Evolutionary conservation across 495 filamentous ascomycete species (phyloP), one percentile per base, ranked within the genome.

Genomic region (Margaritispora aquatica): DNA sequence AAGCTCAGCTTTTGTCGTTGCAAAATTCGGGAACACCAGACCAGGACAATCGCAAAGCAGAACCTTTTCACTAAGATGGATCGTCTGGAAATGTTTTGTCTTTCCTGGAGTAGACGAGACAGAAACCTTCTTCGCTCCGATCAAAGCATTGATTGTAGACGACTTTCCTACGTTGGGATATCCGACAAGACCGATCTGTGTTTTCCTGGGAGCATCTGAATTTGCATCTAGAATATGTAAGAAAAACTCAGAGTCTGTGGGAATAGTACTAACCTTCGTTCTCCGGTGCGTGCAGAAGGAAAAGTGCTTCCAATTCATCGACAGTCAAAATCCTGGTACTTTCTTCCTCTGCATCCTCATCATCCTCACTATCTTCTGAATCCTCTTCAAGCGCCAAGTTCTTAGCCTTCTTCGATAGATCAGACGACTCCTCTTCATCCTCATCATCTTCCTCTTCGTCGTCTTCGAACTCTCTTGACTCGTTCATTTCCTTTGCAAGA

Each of bases 101-200:
- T 97, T 99, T 58, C 95, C 95, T 5, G 95, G 95, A 1, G 95
- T 99, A 26, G 93, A 85, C 38, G 95, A 97, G 41, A 99, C 95
- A 1, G 93, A 97, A 3, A 99, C 95, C 74, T 97, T 97, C 80
- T 96, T 97, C 55, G 95, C 88, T 53, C 95, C 95, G 58, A 97
- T 89, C 41, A 99, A 84, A 13, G 95, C 93, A 75, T 99, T 99
- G 79, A 99, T 97, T 8, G 95, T 99, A 41, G 90, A 96, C 7
- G 95, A 97, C 73, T 99, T 99, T 67, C 95, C 95, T 63, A 97
- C 95, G 74, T 99, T 99, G 61, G 95, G 95, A 75, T 99, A 99
- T 27, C 95, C 95, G 54, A 99, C 94, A 15, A 99, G 80, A 63
- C 95, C 95, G 66, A 99, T 94, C 58, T 86, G 82, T 19, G 90